Evolutionary conservation across 306 rosid genomes (phyloP).

Genomic region (Dryas drummondii): DNA sequence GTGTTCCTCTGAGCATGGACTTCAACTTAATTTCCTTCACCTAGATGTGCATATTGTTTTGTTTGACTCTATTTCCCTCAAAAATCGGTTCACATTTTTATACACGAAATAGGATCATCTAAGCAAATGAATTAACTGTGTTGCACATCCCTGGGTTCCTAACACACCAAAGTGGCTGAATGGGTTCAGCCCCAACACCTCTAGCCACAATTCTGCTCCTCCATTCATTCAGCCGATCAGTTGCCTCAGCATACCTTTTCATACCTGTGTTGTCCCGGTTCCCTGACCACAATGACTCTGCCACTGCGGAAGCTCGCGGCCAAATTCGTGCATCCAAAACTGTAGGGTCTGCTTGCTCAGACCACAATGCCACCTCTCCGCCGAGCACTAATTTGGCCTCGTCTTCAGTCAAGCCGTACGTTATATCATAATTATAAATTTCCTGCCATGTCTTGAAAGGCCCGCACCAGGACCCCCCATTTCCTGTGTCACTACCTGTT

Average conservation of each 20-base stretch:
- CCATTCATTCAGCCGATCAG: slow-evolving; percentile 83
- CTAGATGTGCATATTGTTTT: too few relatives aligned
- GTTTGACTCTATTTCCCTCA: background rate
- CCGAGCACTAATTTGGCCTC: slow-evolving; percentile 83
- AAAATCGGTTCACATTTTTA: background rate
- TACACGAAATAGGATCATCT: background rate
- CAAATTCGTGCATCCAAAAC: slow-evolving; percentile 75
- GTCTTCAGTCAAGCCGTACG: slow-evolving; percentile 57
- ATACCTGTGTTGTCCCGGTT: slow-evolving; percentile 56
- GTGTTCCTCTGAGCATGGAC: too few relatives aligned
- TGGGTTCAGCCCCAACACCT: slow-evolving; percentile 82
- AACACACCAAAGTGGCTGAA: slow-evolving; percentile 90
- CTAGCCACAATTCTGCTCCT: slow-evolving; percentile 70
- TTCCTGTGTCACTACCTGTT: slow-evolving; percentile 12
- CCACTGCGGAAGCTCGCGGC: slow-evolving; percentile 86
- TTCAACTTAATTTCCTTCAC: too few relatives aligned
- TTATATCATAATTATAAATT: slow-evolving; percentile 70
- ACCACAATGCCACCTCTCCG: slow-evolving; percentile 87
- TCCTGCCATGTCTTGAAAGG: slow-evolving; percentile 91
- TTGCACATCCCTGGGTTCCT: slow-evolving; percentile 90
- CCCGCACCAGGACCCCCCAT: slow-evolving; percentile 90
- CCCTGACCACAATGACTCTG: slow-evolving; percentile 81
- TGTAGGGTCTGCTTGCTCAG: slow-evolving; percentile 76
- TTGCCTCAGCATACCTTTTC: slow-evolving; percentile 73
- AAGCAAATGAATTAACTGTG: slow-evolving; percentile 20